Conservation (phyloP, 129 eudicot genomes). For the Chrysanthemum lavandulifolium region DNA sequence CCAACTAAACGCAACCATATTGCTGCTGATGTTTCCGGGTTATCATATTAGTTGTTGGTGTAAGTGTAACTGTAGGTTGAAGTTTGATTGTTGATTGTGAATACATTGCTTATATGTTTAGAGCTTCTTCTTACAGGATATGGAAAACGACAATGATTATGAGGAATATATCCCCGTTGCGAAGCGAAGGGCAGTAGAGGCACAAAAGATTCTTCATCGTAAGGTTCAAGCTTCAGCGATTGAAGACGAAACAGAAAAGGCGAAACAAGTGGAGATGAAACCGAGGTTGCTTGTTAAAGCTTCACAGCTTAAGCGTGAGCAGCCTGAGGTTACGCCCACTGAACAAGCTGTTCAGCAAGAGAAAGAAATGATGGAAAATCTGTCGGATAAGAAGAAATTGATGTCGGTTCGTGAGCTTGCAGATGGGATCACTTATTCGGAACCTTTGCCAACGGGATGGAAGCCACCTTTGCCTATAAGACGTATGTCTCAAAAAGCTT, state of each 20-base stretch:
- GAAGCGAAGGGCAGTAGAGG: constrained; percentile 77
- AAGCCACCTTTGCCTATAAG: constrained; percentile 67
- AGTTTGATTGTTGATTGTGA: background rate
- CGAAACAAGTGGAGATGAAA: constrained; percentile 53
- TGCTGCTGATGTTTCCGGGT: background rate
- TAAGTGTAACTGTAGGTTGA: background rate
- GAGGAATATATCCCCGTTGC: constrained; percentile 73
- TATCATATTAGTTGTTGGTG: constrained; percentile 1
- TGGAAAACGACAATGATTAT: constrained; percentile 61
- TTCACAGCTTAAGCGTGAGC: constrained; percentile 68
- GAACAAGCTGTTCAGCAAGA: constrained; percentile 70
- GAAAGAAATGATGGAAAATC: constrained; percentile 75
- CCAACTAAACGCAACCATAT: too few relatives aligned
- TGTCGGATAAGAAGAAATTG: constrained; percentile 59
- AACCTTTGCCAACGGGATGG: constrained; percentile 76
- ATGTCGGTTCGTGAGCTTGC: constrained; percentile 82
- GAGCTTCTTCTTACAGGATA: constrained; percentile 32
- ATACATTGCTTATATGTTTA: constrained; percentile 14
- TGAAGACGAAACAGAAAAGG: constrained; percentile 58
- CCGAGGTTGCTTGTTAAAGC: constrained; percentile 78
- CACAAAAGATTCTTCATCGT: constrained; percentile 69
- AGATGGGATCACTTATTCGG: constrained; percentile 65
- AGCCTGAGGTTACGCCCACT: constrained; percentile 64
- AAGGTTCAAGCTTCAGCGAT: constrained; percentile 47
- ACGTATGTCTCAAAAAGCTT: constrained; percentile 54